Percentiles rank a stretch among this genome's conserved stretches.
Conservation (phyloP, 2,329 filamentous ascomycete genomes). For the Nemania diffusa region DNA sequence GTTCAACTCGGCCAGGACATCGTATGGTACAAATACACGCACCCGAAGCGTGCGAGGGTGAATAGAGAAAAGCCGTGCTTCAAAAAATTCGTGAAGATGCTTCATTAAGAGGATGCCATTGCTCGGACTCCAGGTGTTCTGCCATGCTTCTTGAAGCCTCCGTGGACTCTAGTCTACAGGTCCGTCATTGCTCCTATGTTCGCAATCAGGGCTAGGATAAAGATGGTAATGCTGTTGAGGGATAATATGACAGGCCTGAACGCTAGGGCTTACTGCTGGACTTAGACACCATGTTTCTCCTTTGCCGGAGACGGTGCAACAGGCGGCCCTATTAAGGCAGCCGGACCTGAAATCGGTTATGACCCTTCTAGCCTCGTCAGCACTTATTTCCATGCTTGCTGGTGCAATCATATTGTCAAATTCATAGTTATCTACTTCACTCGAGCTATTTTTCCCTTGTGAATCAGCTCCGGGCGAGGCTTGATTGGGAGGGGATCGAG, state of each 20-base stretch:
- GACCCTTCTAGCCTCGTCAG: not conserved
- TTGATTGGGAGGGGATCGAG: constrained; percentile 3
- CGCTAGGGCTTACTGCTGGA: constrained; percentile 1
- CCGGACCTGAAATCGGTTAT: constrained; percentile 18
- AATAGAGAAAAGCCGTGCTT: constrained; percentile 25
- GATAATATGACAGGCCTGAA: constrained; percentile 24
- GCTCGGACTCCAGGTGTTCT: constrained; percentile 15
- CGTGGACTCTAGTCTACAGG: constrained; percentile 2
- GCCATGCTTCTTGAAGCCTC: constrained; percentile 12
- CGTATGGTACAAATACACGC: constrained; percentile 19
- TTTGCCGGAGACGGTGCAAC: constrained; percentile 22
- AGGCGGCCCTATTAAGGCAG: constrained; percentile 6
- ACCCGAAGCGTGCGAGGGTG: constrained; percentile 5
- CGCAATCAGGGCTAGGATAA: constrained; percentile 14
- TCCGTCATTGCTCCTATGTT: not conserved
- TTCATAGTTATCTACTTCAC: constrained; percentile 8
- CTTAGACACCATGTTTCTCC: constrained; percentile 13
- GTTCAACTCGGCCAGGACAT: not conserved
- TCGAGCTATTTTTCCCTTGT: no score
- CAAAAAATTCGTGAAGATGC: constrained; percentile 10
- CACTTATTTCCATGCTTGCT: not conserved
- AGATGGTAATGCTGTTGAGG: constrained; percentile 20
- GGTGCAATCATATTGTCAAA: constrained; percentile 8
- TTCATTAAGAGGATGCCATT: constrained; percentile 22
- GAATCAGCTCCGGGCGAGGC: constrained; percentile 13